Base-by-base conservation (phyloP, 306 rosid species). In the Cicer pinnatifidum region DNA sequence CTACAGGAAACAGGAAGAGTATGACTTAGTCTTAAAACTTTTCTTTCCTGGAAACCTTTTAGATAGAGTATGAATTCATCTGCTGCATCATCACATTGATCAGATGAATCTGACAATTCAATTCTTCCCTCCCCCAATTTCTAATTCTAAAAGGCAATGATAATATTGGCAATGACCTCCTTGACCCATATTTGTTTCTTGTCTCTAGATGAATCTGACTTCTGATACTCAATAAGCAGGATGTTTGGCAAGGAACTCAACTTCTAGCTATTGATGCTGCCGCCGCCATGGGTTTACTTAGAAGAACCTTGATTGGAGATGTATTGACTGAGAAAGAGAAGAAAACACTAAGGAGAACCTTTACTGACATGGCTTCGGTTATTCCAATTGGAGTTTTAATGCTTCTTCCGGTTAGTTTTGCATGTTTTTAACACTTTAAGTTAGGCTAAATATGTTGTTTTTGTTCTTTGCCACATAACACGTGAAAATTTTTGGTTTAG, bases 201-300 rank as follows among this genome's bases (percentile, higher is more conserved):
- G 41, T 80, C 45, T 59, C 23, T 51, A 63, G 80, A 20, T 20
- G 23, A 20, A 20, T 51, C 66, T 74, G 67, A 71, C 48, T n/a
- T 41, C 57, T 61, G 28, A 53, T 75, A 13, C 50, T 52, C 12
- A 23, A 74, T 78, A 60, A 73, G 79, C 89, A 94, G 99, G 96
- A 91, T 89, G 90, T 94, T 56, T 91, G 91, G 97, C 99, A 94
- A 86, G 99, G 99, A 81, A 91, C 99, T 56, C 99, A 89, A 68
- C 93, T 94, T 68, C 83, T 94, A 12, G 99, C 96, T 70, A 82
- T 91, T 73, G 99, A 94, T n/a, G 88, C 87, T 71, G 89, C 82
- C 67, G 91, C 89, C 76, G 91, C 97, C 53, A 80, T 45, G 76
- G 96, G 82, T n/a, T 88, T 91, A 81, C 64, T 94, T 77, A 86